Evolutionary conservation across 2,329 filamentous ascomycete species (phyloP), one percentile per base, ranked within the genome.

Genomic region (Calonectria montana): DNA sequence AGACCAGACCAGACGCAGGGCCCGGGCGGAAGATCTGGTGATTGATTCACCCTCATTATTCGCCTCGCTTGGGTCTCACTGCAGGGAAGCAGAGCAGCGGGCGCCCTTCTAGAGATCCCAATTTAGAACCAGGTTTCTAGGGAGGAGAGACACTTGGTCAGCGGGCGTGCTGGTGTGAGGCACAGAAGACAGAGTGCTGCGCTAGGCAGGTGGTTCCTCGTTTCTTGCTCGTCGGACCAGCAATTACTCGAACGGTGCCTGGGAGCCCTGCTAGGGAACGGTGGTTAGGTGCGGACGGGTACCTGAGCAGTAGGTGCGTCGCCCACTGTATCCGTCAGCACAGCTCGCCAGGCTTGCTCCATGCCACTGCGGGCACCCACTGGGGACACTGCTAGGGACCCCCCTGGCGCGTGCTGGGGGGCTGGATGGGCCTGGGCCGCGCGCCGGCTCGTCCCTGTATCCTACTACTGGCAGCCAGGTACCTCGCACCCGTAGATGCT

Each of bases 351-450:
- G 25, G 57, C 57, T 62, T 23, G 57, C 57, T 62, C 57, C 69
- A 64, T 62, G 18, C 63, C 53, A 53, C 62, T 48, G 55, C 55
- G 64, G 53, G 65, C 59, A 43, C 45, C 53, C 35, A 31, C 53
- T 59, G 53, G 64, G 62, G 48, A 37, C 48, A 31, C 48, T 25
- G 53, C 53, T 31, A 59, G 53, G 53, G 53, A 23, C 27, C 1
- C 53, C 64, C 50, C 53, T 61, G 65, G 65, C 55, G 45, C 35
- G 21, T 45, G 55, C 53, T 57, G 47, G 48, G 69, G 67, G 64
- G 69, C 45, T 70, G 69, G 64, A 57, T 18, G 47, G 57, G 64
- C 69, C 68, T 66, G 63, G 68, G 53, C 68, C 55, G 55, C 50
- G 63, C 62, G 41, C 67, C 50, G 67, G 50, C 67, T 65, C 62